Conservation (phyloP, 495 filamentous ascomycete genomes). For the Tricharina praecox region DNA sequence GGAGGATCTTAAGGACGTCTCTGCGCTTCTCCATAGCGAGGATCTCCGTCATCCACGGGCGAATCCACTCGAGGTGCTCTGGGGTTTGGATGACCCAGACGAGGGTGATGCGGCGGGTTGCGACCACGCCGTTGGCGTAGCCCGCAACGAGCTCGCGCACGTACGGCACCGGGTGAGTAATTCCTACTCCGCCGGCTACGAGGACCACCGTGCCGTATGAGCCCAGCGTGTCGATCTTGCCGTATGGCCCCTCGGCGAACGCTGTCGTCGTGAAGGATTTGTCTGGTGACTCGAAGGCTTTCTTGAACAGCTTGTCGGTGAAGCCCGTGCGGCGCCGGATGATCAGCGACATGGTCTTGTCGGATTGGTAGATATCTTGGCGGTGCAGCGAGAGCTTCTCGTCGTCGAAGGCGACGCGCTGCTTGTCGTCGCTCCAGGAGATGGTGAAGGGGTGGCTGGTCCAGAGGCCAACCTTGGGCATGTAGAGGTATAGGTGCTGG, state of each 20-base stretch:
- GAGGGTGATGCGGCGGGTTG: conserved; percentile 63
- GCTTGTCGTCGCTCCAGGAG: conserved; percentile 44
- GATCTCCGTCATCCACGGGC: conserved; percentile 89
- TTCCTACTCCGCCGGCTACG: conserved; percentile 74
- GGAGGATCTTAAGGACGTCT: conserved; percentile 64
- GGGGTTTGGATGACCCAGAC: conserved; percentile 82
- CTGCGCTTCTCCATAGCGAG: conserved; percentile 65
- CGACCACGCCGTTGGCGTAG: conserved; percentile 49
- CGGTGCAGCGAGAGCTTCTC: conserved; percentile 39
- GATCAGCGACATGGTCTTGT: conserved; percentile 60
- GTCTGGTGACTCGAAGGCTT: conserved; percentile 42
- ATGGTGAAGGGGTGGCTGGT: conserved; percentile 51
- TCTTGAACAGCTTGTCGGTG: conserved; percentile 57
- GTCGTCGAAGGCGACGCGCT: conserved; percentile 31
- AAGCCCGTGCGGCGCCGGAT: conserved; percentile 66
- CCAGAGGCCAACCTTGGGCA: conserved; percentile 57
- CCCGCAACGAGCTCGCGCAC: conserved; percentile 58
- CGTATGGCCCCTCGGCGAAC: conserved; percentile 71
- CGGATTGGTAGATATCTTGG: conserved; percentile 40
- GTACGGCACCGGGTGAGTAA: conserved; percentile 71
- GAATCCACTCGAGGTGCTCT: conserved; percentile 83
- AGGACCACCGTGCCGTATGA: conserved; percentile 78
- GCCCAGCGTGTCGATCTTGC: conserved; percentile 43
- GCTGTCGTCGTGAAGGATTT: conserved; percentile 44
- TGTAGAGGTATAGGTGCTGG: conserved; percentile 66